Evolutionary conservation across 2,329 filamentous ascomycete species (phyloP), one percentile per base, ranked within the genome.

Genomic region (Hypoxylon sp.): DNA sequence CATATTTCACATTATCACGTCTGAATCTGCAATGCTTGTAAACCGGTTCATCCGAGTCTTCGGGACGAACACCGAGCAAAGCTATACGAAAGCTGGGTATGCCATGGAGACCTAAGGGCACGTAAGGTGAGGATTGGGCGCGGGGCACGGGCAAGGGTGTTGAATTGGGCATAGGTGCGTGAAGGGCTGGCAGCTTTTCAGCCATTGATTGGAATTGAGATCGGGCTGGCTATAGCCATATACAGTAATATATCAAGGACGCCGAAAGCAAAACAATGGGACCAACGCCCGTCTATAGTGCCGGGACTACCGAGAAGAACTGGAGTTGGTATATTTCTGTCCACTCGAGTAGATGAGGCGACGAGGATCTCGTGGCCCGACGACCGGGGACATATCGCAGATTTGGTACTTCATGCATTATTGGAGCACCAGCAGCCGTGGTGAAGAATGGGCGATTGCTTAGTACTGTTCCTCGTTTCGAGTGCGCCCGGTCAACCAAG

Each of bases 121-220:
- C 3, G 15, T 21, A 57, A 50, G 35, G 54, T 47, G 39, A 42
- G 50, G 31, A 27, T 27, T 37, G 60, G 65, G 42, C 56, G 52
- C 21, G 44, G 42, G 44, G 44, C 35, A 65, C 37, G n/a, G 44
- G n/a, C 4, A 29, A 27, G n/a, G 35, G 50, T 42, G 46, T 46
- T 29, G 19, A 24, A n/a, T 65, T 54, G 51, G 62, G 62, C 50
- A 65, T 42, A 29, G 27, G 5, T 58, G 53, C 54, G 32, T 46
- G 31, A 5, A 17, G 35, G 42, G 31, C 21, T 24, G 32, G 15
- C 19, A 42, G 5, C 15, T 50, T 51, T 21, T 42, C 44, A 54
- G 17, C 58, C 50, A 44, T 17, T 27, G 24, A 24, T 39, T 19
- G n/a, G 35, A 54, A 15, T 21, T 48, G 50, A 27, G n/a, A 48